Evolutionary conservation across 306 rosid genomes (phyloP).

Genomic region (Trifolium repens): DNA sequence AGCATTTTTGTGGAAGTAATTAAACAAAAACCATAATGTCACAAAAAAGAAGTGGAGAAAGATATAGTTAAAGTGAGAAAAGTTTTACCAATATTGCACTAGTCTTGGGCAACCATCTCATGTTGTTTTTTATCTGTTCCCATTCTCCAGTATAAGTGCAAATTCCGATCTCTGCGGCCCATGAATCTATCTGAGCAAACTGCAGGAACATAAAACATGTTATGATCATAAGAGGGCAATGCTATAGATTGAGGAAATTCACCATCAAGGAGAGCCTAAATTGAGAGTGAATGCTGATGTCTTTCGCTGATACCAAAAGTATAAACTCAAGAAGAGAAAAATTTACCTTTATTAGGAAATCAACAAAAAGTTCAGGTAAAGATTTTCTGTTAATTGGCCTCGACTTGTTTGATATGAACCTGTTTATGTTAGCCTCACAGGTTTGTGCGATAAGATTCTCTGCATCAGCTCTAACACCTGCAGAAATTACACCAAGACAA

Average conservation of each 20-base stretch:
- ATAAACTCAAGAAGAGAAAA: conserved; percentile 25
- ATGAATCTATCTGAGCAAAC: conserved; percentile 60
- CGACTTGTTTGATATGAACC: conserved; percentile 45
- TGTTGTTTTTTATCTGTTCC: conserved; percentile 62
- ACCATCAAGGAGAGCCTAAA: conserved; percentile 29
- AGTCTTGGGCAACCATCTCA: conserved; percentile 85
- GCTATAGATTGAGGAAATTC: conserved; percentile 19
- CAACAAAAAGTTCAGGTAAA: conserved; percentile 74
- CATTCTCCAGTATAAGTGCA: conserved; percentile 69
- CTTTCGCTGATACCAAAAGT: conserved; percentile 26
- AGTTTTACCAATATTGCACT: conserved; percentile 67
- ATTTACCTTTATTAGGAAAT: conserved; percentile 73
- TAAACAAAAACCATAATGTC: background rate
- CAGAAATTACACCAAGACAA: conserved; percentile 37
- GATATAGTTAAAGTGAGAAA: conserved; percentile 34
- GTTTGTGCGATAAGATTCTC: conserved; percentile 62
- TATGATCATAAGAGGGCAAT: background rate
- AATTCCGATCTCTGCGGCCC: conserved; percentile 63
- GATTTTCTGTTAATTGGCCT: conserved; percentile 65
- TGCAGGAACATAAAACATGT: conserved; percentile 49
- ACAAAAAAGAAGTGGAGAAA: conserved; percentile 7
- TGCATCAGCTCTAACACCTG: conserved; percentile 75
- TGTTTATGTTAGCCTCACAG: conserved; percentile 59
- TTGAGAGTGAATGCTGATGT: conserved; percentile 10
- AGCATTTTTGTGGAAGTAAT: conserved; percentile 27